These are phyloP conservation scores for Diutina neorugosa DNA, from an alignment of 1,139 yeast genomes.

Conservation along the genomic window DNA sequence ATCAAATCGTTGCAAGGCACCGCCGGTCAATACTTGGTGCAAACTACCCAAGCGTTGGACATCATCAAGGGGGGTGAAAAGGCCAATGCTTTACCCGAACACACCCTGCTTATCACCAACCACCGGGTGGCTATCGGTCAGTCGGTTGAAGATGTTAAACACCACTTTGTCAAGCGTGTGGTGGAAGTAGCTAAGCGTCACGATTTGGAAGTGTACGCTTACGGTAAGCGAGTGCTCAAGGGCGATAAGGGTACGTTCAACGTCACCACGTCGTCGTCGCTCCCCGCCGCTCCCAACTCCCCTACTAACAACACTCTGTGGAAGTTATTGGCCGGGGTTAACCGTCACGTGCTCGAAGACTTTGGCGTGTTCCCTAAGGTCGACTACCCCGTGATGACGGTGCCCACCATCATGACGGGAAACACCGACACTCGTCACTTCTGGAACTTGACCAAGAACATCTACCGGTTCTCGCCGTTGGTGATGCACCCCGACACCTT, in stretches of 20 bases:
- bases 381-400: background rate
- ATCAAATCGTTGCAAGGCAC: conserved; percentile 6
- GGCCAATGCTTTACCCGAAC: conserved; percentile 6
- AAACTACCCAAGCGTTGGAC: conserved; percentile 6
- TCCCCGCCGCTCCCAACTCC: conserved; percentile 26
- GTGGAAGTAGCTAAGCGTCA: background rate
- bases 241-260: background rate
- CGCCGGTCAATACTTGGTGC: conserved; percentile 5
- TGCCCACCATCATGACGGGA: background rate
- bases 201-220: background rate
- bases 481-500: conserved; percentile 21
- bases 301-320: conserved; percentile 27
- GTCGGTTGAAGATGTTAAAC: background rate
- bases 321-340: conserved; percentile 28
- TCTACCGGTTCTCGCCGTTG: conserved; percentile 8
- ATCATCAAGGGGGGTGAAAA: conserved; percentile 5
- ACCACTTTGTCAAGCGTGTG: background rate
- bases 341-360: conserved; percentile 33
- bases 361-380: background rate
- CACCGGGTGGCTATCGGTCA: conserved; percentile 5
- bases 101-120: conserved; percentile 5
- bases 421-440: conserved; percentile 4
- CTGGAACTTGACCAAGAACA: conserved; percentile 4
- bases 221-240: background rate
- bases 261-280: background rate